Base-by-base conservation (phyloP, 108 stramenopile species). In the Skeletonema menzelii region DNA sequence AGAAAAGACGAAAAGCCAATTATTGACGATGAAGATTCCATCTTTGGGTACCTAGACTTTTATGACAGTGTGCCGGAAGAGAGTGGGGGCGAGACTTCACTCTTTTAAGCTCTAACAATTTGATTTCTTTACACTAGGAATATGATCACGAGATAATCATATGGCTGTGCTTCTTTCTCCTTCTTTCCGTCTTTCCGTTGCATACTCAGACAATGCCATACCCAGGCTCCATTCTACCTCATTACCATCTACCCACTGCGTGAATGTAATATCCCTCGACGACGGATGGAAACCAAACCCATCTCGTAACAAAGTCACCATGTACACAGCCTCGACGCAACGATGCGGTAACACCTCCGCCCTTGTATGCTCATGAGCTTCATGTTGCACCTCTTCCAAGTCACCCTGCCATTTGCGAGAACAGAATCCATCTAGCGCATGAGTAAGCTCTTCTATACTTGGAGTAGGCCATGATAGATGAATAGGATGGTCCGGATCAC, bases 151-250 rank as follows among this genome's bases (percentile, higher is more conserved):
- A 32, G 31, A 27, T 28, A 14, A 20, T 35, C 63, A 27, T 32
- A 30, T 38, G 26, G 60, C 19, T 24, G 34, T 53, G 42, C 53
- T 63, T 42, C 35, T 47, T 63, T 13, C 35, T 32, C 34, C 35
- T 53, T 76, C 40, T 65, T 14, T 27, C 26, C 27, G 27, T 69
- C 64, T 75, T 34, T 74, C 80, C 46, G 68, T 83, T 27, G 85
- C 83, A 57, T 61, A 75, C 35, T 80, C 76, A 30, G 80, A 82
- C 27, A 95, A 60, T 15, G 90, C 91, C 89, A 93, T 88, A 15
- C 95, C 95, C 28, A 94, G 77, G 27, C 90, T 83, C 95, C 95
- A 96, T 73, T 96, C 95, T 24, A 94, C 95, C 63, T 96, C 95
- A 62, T 72, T 87, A 4, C 91, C 95, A 44, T 92, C 93, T 1